Base-by-base conservation (phyloP, 306 rosid species). In the Dicorynia guianensis region DNA sequence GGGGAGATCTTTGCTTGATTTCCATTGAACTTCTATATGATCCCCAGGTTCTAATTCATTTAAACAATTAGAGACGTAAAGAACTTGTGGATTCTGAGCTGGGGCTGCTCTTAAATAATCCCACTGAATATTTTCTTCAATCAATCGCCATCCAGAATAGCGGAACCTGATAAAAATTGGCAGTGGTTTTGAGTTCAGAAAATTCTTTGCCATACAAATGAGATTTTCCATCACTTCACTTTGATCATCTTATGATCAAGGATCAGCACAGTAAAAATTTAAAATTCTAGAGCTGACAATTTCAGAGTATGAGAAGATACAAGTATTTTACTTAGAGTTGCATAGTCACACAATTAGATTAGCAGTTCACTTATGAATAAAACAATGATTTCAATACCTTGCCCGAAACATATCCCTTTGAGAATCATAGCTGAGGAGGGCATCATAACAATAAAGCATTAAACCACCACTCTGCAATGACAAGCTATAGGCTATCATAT, bases 1-100 rank as follows among this genome's bases (percentile, higher is more conserved):
- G 15, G 89, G 85, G 75, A 80, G 79, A 36, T 86, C 86, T 52
- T 56, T 89, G 78, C 55, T 76, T 69, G 79, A 77, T 69, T 89
- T 84, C 93, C 93, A 89, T 44, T 86, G 93, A 35, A 89, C 81
- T 77, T 89, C 93, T 7, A 89, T 68, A 73, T 82, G 83, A 80
- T 89, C 91, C 14, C 87, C 85, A 0, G 93, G 89, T 63, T 57
- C 84, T 13, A 88, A 82, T 72, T 86, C 84, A 35, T 47, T 67
- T 40, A 86, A 64, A 65, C 93, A 82, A 72, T 84, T 81, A 7
- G 86, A 75, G 6, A 46, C 76, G 42, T 89, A 89, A 75, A 84
- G 86, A 65, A 33, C 62, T 57, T 76, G 59, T 12, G 87, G 74
- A 61, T 79, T 86, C 25, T 82, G 76, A 42, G 81, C 14, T 10